These are phyloP conservation scores for Leonotis leonurus DNA, from an alignment of 257 asterid genomes.

Conservation along the genomic window DNA sequence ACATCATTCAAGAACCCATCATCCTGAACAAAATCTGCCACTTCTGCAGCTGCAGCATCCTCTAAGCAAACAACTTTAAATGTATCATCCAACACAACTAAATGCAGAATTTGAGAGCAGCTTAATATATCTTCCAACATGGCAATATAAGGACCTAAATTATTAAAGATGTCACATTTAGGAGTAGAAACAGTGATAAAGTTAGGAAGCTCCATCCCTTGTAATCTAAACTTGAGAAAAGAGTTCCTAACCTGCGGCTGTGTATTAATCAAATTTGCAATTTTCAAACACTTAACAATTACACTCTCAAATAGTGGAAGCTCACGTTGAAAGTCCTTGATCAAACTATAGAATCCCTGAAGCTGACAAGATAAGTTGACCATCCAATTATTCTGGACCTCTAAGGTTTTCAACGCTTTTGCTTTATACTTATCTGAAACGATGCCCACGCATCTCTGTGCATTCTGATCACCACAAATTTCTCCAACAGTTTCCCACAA, in stretches of 20 bases:
- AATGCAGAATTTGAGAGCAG: constrained; percentile 50
- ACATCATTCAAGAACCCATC: constrained; percentile 63
- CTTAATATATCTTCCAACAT: constrained; percentile 71
- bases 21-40: constrained; percentile 46
- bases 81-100: constrained; percentile 55
- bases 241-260: constrained; percentile 53
- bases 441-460: constrained; percentile 60
- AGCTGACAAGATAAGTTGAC: constrained; percentile 67
- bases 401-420: constrained; percentile 62
- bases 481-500: constrained; percentile 51
- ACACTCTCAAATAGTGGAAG: constrained; percentile 60
- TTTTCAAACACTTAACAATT: constrained; percentile 50
- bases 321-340: constrained; percentile 61
- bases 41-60: constrained; percentile 45
- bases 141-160: constrained; percentile 32
- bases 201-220: constrained; percentile 43
- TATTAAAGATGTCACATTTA: constrained; percentile 38
- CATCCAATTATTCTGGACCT: constrained; percentile 71
- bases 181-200: constrained; percentile 55
- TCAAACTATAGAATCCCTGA: constrained; percentile 59
- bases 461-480: constrained; percentile 41
- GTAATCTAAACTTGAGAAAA: constrained; percentile 49
- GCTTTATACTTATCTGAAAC: constrained; percentile 70
- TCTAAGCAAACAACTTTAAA: constrained; percentile 38
- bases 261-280: constrained; percentile 54